Percentiles rank a stretch among this genome's conserved stretches.
Evolutionary conservation across 169 alveolate genomes (phyloP).

Genomic region (Plasmodium gaboni): DNA sequence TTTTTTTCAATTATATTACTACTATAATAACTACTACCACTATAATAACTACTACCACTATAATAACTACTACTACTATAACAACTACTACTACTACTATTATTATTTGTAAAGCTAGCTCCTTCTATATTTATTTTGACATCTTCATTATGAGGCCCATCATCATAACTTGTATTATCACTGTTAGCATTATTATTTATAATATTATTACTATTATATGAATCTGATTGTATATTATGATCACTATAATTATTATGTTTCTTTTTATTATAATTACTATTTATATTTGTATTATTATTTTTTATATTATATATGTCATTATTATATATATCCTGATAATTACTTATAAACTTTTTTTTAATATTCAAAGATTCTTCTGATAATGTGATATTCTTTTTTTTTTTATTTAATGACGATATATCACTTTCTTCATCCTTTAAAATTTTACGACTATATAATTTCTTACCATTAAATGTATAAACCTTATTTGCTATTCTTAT

Average conservation of each 20-base stretch:
- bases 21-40: too few relatives aligned
- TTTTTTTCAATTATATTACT: too few relatives aligned
- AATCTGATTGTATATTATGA: background rate
- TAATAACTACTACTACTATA: too few relatives aligned
- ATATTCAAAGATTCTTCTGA: too few relatives aligned
- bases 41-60: too few relatives aligned
- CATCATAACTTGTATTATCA: background rate
- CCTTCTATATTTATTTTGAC: background rate
- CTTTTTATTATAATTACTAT: background rate
- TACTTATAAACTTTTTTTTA: background rate
- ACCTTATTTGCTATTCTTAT: constrained; percentile 25
- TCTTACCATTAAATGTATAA: background rate
- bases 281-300: background rate
- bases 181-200: background rate
- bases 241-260: background rate
- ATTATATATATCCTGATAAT: background rate
- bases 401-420: too few relatives aligned
- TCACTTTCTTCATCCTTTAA: background rate
- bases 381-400: too few relatives aligned
- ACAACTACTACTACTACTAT: too few relatives aligned
- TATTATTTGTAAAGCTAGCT: background rate
- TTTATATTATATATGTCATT: background rate
- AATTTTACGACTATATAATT: background rate
- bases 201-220: background rate
- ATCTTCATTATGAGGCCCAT: background rate